Percentiles rank a stretch among this genome's conserved stretches.
phyloP scores from a whole-genome alignment of 306 rosid species.

The Sesbania bispinosa region DNA sequence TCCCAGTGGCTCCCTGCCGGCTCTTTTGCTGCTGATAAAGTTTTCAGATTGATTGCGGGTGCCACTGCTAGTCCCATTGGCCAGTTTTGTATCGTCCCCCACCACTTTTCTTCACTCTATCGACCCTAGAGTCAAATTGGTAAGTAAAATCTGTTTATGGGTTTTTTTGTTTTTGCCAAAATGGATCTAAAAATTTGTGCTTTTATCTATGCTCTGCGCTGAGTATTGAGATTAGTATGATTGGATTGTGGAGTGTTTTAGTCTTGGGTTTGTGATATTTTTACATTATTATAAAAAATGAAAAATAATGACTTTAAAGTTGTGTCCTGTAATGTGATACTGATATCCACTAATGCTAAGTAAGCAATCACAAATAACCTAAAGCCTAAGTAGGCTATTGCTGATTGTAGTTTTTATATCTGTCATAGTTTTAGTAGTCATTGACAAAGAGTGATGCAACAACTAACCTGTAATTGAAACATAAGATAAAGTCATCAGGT shows the following conservation, averaged over 20 bases:
- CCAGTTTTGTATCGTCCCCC: slow-evolving; percentile 82
- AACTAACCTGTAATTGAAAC: neutral
- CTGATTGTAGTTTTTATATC: neutral
- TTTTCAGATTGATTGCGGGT: slow-evolving; percentile 68
- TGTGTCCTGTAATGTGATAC: no score
- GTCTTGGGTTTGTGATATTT: slow-evolving; percentile 13
- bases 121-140: slow-evolving; percentile 90
- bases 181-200: neutral
- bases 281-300: neutral
- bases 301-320: neutral
- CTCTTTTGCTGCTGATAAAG: slow-evolving; percentile 72
- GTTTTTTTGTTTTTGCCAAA: no score
- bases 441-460: neutral
- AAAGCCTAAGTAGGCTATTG: slow-evolving; percentile 5
- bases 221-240: neutral
- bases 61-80: slow-evolving; percentile 94
- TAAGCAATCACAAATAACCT: no score
- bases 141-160: slow-evolving; percentile 20
- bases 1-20: slow-evolving; percentile 59
- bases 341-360: no score
- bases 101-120: slow-evolving; percentile 84
- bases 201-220: neutral
- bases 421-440: neutral
- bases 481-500: neutral
- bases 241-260: neutral